Evolutionary conservation across 306 rosid genomes (phyloP).

Genomic region (Prunus armeniaca): DNA sequence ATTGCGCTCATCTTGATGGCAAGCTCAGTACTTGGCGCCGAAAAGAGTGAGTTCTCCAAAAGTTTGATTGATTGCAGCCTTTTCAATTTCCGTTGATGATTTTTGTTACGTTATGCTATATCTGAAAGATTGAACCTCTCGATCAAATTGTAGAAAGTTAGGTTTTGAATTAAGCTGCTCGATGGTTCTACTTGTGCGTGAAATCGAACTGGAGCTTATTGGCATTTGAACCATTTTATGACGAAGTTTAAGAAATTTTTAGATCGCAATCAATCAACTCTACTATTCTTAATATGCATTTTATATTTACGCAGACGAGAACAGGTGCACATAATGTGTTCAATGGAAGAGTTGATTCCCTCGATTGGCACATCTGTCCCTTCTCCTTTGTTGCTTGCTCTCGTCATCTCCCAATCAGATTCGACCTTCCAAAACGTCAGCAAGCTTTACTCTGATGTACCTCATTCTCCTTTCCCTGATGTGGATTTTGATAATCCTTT

Average conservation of each 20-base stretch:
- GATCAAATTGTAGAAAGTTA: conserved; percentile 5
- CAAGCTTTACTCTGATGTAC: conserved; percentile 60
- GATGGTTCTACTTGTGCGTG: background rate
- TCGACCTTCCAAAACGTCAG: conserved; percentile 63
- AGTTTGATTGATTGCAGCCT: background rate
- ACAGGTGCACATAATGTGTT: conserved; percentile 77
- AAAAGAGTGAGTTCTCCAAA: conserved; percentile 58
- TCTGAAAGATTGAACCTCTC: background rate
- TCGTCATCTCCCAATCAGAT: conserved; percentile 72
- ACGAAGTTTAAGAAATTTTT: conserved; percentile 3
- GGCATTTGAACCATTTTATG: conserved; percentile 8
- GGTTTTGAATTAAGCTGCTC: background rate
- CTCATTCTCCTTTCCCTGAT: conserved; percentile 56
- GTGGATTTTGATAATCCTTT: conserved; percentile 85
- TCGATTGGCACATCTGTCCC: conserved; percentile 88
- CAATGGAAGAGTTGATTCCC: conserved; percentile 94
- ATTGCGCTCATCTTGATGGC: conserved; percentile 91
- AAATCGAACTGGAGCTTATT: background rate
- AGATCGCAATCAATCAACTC: background rate
- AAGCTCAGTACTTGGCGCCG: conserved; percentile 92
- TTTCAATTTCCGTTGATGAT: background rate
- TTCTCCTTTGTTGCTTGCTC: conserved; percentile 75
- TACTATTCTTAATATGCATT: conserved; percentile 22
- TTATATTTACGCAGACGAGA: conserved; percentile 59
- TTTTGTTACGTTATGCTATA: background rate